Percentiles rank a stretch among this genome's conserved stretches.
Evolutionary conservation across 2,329 filamentous ascomycete species (phyloP).

Genomic region (Chaetomiaceae sp.): DNA sequence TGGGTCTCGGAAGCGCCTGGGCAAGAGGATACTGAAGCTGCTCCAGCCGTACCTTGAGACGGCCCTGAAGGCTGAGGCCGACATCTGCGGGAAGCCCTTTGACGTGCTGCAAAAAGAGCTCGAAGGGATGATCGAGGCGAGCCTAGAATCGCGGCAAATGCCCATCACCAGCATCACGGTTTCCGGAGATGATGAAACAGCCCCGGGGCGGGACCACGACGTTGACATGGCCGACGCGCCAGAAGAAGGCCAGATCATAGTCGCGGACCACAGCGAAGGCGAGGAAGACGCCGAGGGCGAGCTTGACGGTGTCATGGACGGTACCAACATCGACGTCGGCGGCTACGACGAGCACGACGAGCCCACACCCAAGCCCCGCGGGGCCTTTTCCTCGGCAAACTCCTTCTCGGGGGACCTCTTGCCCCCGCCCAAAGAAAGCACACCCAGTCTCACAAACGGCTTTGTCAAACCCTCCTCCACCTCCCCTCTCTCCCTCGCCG

Average conservation of each 20-base stretch:
- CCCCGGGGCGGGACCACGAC: slow-evolving; percentile 39
- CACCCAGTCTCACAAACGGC: slow-evolving; percentile 27
- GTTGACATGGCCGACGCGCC: slow-evolving; percentile 50
- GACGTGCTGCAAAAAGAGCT: slow-evolving; percentile 69
- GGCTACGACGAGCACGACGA: slow-evolving; percentile 17
- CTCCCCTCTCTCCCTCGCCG: slow-evolving; percentile 23
- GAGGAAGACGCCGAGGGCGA: slow-evolving; percentile 31
- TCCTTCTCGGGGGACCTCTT: slow-evolving; percentile 24
- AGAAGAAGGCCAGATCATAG: slow-evolving; percentile 44
- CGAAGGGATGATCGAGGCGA: slow-evolving; percentile 65
- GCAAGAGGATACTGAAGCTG: slow-evolving; percentile 81
- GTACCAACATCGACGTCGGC: slow-evolving; percentile 41
- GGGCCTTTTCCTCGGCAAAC: slow-evolving; percentile 29
- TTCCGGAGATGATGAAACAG: slow-evolving; percentile 35
- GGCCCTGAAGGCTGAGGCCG: slow-evolving; percentile 75
- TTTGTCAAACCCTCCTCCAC: slow-evolving; percentile 21
- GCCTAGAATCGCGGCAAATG: slow-evolving; percentile 51
- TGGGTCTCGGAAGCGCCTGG: slow-evolving; percentile 76
- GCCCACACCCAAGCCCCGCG: slow-evolving; percentile 26
- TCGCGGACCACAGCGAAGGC: slow-evolving; percentile 30
- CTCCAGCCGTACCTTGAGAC: slow-evolving; percentile 73
- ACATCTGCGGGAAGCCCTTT: slow-evolving; percentile 65
- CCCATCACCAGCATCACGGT: slow-evolving; percentile 27
- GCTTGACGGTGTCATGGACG: slow-evolving; percentile 27
- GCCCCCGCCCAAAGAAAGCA: not conserved